These are phyloP conservation scores for Hyphopichia burtonii DNA, from an alignment of 1,139 yeast genomes.

Conservation along the genomic window DNA sequence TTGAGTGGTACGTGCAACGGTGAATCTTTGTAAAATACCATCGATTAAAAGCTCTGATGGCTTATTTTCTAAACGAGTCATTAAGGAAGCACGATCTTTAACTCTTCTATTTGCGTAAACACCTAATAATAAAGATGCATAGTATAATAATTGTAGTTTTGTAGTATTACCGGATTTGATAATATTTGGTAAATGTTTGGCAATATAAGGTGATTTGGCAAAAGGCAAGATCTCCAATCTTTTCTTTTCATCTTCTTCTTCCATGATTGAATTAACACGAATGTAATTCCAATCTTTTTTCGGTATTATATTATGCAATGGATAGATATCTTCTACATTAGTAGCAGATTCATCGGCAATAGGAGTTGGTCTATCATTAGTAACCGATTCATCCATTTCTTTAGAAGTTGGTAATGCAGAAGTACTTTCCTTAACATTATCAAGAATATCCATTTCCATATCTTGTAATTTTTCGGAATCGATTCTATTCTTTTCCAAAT, in stretches of 20 bases:
- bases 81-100: conserved; percentile 56
- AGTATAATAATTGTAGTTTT: conserved; percentile 70
- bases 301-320: conserved; percentile 69
- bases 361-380: conserved; percentile 81
- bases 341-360: conserved; percentile 72
- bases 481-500: conserved; percentile 77
- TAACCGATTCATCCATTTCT: conserved; percentile 52
- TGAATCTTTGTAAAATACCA: conserved; percentile 68
- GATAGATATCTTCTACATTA: conserved; percentile 77
- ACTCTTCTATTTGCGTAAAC: conserved; percentile 72
- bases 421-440: conserved; percentile 71
- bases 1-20: conserved; percentile 61
- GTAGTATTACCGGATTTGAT: conserved; percentile 46
- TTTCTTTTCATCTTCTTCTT: conserved; percentile 48
- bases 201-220: conserved; percentile 53
- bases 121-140: conserved; percentile 76
- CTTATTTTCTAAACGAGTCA: conserved; percentile 56
- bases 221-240: conserved; percentile 64
- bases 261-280: conserved; percentile 55
- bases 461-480: conserved; percentile 79
- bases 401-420: conserved; percentile 68
- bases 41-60: conserved; percentile 76
- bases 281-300: conserved; percentile 61
- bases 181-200: conserved; percentile 46
- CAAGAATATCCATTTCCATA: conserved; percentile 78